These are phyloP conservation scores for Naganishia sp. DNA, from an alignment of 1,284 basidiomycete species.

Conservation along the genomic window DNA sequence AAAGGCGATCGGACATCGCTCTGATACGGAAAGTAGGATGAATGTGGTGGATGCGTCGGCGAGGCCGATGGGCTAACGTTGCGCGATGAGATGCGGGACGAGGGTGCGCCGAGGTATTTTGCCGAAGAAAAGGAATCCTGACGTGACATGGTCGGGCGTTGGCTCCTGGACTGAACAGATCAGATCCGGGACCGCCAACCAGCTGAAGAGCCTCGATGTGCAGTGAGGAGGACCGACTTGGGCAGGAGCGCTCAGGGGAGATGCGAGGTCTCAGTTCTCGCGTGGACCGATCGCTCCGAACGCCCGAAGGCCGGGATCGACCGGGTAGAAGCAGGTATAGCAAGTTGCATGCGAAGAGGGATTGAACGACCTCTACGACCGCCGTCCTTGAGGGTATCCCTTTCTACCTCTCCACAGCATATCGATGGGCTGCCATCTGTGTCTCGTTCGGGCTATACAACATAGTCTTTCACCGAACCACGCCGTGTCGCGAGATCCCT, in stretches of 20 bases:
- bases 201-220: neutral
- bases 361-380: too few relatives aligned
- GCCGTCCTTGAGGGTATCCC: too few relatives aligned
- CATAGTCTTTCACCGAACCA: too few relatives aligned
- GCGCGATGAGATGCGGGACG: constrained; percentile 7
- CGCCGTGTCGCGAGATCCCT: too few relatives aligned
- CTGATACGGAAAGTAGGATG: constrained; percentile 23
- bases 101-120: neutral
- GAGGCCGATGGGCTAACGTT: constrained; percentile 1
- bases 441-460: too few relatives aligned
- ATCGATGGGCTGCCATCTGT: too few relatives aligned
- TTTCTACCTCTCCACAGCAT: too few relatives aligned
- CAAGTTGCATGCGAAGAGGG: neutral
- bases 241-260: too few relatives aligned
- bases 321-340: neutral
- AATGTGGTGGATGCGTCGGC: neutral
- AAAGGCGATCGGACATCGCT: neutral
- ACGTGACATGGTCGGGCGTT: neutral
- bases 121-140: neutral
- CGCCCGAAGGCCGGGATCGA: neutral
- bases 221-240: too few relatives aligned
- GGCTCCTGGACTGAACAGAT: neutral
- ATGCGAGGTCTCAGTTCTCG: neutral
- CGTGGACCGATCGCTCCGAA: neutral
- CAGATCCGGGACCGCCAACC: neutral